A percentile compares a stretch with the other conserved stretches of the same genome.
Evolutionary conservation across 1,284 basidiomycete species (phyloP).

Genomic region (Puccinia horiana): DNA sequence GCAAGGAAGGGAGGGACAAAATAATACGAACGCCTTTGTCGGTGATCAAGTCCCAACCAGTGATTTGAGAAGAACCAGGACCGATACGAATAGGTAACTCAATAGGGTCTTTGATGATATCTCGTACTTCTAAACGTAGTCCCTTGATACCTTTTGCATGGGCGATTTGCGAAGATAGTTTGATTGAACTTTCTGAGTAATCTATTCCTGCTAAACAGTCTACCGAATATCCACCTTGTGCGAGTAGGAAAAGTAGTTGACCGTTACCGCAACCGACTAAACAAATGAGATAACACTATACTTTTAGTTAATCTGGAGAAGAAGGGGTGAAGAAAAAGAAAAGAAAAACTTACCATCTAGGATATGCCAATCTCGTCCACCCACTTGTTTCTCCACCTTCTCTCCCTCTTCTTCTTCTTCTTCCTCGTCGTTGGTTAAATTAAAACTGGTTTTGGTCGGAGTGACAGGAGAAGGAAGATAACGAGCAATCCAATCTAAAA

Average conservation of each 20-base stretch:
- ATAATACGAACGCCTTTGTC: constrained; percentile 37
- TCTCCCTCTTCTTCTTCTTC: neutral
- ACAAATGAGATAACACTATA: neutral
- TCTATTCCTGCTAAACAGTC: constrained; percentile 27
- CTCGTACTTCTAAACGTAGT: constrained; percentile 8
- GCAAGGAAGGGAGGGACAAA: neutral
- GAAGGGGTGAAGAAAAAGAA: neutral
- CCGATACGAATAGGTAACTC: neutral
- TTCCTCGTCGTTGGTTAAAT: neutral
- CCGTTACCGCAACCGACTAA: constrained; percentile 48
- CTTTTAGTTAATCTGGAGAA: neutral
- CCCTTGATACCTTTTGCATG: constrained; percentile 28
- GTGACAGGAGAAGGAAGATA: constrained; percentile 25
- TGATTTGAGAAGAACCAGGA: neutral
- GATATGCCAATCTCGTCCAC: neutral
- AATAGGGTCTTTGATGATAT: constrained; percentile 29
- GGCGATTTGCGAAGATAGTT: constrained; percentile 28
- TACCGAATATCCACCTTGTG: constrained; percentile 35
- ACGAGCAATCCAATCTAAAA: constrained; percentile 37
- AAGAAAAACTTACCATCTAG: neutral
- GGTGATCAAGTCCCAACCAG: constrained; percentile 42
- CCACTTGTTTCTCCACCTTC: neutral
- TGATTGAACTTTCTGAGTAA: constrained; percentile 30
- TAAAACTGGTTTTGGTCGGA: constrained; percentile 1
- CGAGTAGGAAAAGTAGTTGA: constrained; percentile 39